These are phyloP conservation scores for Lodderomyces jiufengensis DNA, from an alignment of 1,139 yeast species.

Conservation along the genomic window DNA sequence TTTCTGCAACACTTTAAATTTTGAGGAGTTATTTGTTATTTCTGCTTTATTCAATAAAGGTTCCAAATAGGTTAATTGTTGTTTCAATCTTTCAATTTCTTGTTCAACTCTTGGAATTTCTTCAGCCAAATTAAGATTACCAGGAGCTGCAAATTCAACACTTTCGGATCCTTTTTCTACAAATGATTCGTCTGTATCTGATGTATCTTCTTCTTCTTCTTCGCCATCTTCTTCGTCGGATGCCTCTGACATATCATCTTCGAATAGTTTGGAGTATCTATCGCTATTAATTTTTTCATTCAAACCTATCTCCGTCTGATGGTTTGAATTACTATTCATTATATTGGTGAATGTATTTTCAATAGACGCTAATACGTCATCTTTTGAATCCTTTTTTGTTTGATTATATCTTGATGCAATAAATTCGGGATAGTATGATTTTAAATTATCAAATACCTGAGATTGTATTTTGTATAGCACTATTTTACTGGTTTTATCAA, in stretches of 20 bases:
- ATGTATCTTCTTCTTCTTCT: conserved; percentile 25
- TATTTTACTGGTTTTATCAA: too few species aligned
- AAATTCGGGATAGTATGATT: too few species aligned
- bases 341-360: conserved; percentile 70
- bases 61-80: conserved; percentile 60
- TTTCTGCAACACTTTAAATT: conserved; percentile 61
- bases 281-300: conserved; percentile 5
- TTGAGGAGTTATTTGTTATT: conserved; percentile 68
- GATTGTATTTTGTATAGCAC: too few species aligned
- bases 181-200: conserved; percentile 24
- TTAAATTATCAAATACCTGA: too few species aligned
- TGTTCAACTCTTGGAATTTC: conserved; percentile 54
- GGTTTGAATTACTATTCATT: conserved; percentile 25
- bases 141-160: conserved; percentile 56
- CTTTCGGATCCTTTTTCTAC: conserved; percentile 1
- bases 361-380: conserved; percentile 55
- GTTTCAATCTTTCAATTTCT: conserved; percentile 59
- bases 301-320: neutral
- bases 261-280: conserved; percentile 32
- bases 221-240: conserved; percentile 8
- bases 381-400: too few species aligned
- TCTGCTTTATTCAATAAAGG: conserved; percentile 78
- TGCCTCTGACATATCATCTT: conserved; percentile 29
- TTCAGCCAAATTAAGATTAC: conserved; percentile 62
- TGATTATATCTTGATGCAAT: too few species aligned